phyloP scores from a whole-genome alignment of 805 yeast genomes.

The Wickerhamomyces bisporus region DNA sequence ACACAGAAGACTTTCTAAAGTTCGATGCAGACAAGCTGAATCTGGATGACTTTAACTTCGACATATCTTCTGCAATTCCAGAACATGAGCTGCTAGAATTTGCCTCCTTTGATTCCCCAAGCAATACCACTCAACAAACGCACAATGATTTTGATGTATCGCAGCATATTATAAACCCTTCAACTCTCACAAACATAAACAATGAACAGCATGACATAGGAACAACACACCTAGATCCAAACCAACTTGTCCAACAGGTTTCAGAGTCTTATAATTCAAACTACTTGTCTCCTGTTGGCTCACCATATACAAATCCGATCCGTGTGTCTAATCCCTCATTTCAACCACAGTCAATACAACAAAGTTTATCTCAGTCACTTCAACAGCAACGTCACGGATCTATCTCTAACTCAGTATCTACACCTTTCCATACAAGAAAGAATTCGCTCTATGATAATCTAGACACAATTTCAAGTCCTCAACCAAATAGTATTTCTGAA shows the following conservation, averaged over 20 bases:
- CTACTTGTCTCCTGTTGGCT: slow-evolving; percentile 17
- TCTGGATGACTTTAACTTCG: slow-evolving; percentile 22
- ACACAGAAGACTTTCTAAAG: slow-evolving; percentile 23
- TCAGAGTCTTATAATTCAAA: slow-evolving; percentile 11
- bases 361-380: slow-evolving; percentile 3
- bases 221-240: slow-evolving; percentile 8
- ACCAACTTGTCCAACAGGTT: slow-evolving; percentile 4
- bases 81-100: slow-evolving; percentile 25
- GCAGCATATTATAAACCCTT: not conserved
- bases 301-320: slow-evolving; percentile 16
- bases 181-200: not conserved
- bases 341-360: slow-evolving; percentile 13
- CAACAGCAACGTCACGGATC: slow-evolving; percentile 5
- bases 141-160: too few relatives aligned
- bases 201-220: not conserved
- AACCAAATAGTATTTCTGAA: slow-evolving; percentile 9
- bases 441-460: slow-evolving; percentile 21
- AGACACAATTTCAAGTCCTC: slow-evolving; percentile 16
- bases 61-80: slow-evolving; percentile 23
- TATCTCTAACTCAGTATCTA: slow-evolving; percentile 3
- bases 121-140: slow-evolving; percentile 4
- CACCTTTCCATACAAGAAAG: slow-evolving; percentile 7
- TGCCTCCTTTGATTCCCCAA: slow-evolving; percentile 4
- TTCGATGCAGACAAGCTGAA: slow-evolving; percentile 17
- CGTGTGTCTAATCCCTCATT: slow-evolving; percentile 14